Evolutionary conservation across 805 yeast species (phyloP), one percentile per base, ranked within the genome.

Genomic region (Gaillardinia entomophila): DNA sequence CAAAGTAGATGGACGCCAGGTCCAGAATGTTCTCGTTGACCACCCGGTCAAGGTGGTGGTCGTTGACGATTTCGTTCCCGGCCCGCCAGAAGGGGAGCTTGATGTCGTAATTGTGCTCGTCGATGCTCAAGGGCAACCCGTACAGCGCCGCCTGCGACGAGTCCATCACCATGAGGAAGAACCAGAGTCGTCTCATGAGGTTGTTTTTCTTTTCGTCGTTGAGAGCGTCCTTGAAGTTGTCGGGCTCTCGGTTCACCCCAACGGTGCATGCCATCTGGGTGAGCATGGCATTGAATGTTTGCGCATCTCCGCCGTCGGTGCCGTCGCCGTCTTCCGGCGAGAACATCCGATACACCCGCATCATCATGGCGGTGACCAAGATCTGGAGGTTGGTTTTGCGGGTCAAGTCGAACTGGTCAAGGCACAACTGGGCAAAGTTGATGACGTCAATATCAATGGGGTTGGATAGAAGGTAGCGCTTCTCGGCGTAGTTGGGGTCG

Each of bases 241-340:
- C 28, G 6, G 39, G 41, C 12, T 45, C 49, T 17, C 47, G 30
- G 27, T 45, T 37, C 17, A 45, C 25, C 4, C 49, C 49, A 34
- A 45, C 32, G n/a, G 39, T 36, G 19, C 35, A 40, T 1, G 42
- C 45, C 2, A 35, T 32, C 22, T 42, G 47, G 6, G 42, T 34
- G 25, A 45, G 38, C 26, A 52, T 34, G 10, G 48, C 41, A 26
- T 40, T 33, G 36, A 36, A 68, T 5, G 77, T 70, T 43, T 71
- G 78, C 2, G 77, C 66, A 31, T 75, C 76, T 27, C 78, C 80
- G 34, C 75, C 80, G 45, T 75, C 82, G 4, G 63, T 59, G 2
- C 72, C 67, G 45, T 75, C 79, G 25, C 80, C 81, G 39, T 73
- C 78, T 40, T 78, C 81, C 1, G 83, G 81, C 7, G 82, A 73